phyloP scores from a whole-genome alignment of 208 protist genomes.

The Crithidia mellificae region DNA sequence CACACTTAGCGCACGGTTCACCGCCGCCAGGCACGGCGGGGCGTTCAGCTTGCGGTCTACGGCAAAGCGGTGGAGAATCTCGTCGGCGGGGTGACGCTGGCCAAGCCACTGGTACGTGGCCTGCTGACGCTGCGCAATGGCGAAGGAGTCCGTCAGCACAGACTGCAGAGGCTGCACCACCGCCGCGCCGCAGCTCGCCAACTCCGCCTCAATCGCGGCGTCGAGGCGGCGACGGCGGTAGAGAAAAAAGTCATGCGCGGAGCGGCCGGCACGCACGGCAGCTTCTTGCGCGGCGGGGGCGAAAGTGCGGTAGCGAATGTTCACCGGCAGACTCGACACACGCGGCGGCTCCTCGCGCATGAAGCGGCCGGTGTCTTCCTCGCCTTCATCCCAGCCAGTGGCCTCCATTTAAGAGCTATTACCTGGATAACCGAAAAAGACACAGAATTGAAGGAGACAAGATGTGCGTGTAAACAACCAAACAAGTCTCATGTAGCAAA shows the following conservation, averaged over 20 bases:
- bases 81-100: constrained; percentile 41
- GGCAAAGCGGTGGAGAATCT: constrained; percentile 64
- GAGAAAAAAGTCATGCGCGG: constrained; percentile 31
- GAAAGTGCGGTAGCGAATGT: constrained; percentile 36
- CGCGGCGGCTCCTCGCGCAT: constrained; percentile 32
- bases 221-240: constrained; percentile 36
- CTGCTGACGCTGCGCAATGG: constrained; percentile 55
- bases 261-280: constrained; percentile 25
- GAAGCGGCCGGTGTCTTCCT: constrained; percentile 24
- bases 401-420: too few relatives aligned
- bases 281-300: constrained; percentile 20
- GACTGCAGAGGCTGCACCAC: constrained; percentile 42
- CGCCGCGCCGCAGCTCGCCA: constrained; percentile 15
- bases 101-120: constrained; percentile 70
- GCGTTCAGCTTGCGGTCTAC: constrained; percentile 65
- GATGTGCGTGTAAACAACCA: too few relatives aligned
- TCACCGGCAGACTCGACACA: constrained; percentile 28
- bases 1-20: constrained; percentile 51
- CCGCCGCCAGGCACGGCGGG: constrained; percentile 46
- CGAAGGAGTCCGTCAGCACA: constrained; percentile 48
- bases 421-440: too few relatives aligned
- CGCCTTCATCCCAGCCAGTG: constrained; percentile 24
- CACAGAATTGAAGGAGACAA: background rate
- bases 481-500: too few relatives aligned
- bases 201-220: constrained; percentile 23